Percentiles rank a stretch among this genome's conserved stretches.
These are phyloP conservation scores for Sugiyamaella xylanicola DNA, from an alignment of 1,139 yeast genomes.

Conservation along the genomic window DNA sequence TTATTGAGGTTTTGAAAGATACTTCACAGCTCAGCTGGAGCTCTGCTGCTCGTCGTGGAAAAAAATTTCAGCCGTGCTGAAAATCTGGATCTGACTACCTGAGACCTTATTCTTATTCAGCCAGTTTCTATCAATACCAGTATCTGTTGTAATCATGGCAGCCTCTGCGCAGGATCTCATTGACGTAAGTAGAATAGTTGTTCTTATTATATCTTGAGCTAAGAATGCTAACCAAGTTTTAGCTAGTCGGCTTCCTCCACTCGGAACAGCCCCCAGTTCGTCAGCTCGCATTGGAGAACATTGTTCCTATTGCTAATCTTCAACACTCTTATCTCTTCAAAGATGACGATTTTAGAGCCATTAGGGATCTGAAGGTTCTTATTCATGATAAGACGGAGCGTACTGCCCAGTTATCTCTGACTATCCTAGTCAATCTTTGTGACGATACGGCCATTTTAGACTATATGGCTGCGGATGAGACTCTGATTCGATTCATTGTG, in stretches of 20 bases:
- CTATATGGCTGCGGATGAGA: slow-evolving; percentile 63
- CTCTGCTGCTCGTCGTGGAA: too few species aligned
- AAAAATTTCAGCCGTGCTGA: slow-evolving; percentile 19
- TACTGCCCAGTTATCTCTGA: slow-evolving; percentile 54
- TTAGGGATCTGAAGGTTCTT: slow-evolving; percentile 71
- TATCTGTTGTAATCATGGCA: background rate
- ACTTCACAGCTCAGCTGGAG: too few species aligned
- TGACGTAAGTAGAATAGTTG: slow-evolving; percentile 31
- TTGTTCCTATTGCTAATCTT: slow-evolving; percentile 80
- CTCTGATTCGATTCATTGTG: slow-evolving; percentile 58
- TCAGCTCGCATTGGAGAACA: slow-evolving; percentile 80
- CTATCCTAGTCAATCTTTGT: slow-evolving; percentile 81
- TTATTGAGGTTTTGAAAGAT: too few species aligned
- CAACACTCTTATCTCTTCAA: slow-evolving; percentile 67
- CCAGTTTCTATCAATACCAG: background rate
- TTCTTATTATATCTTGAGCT: background rate
- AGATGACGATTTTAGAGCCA: slow-evolving; percentile 69
- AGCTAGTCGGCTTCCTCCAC: slow-evolving; percentile 75
- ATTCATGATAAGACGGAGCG: slow-evolving; percentile 43
- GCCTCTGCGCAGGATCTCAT: slow-evolving; percentile 26
- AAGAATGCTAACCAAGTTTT: background rate
- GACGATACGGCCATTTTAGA: slow-evolving; percentile 63
- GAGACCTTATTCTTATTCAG: background rate
- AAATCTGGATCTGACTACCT: background rate
- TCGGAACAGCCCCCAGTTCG: slow-evolving; percentile 80